Evolutionary conservation across 1,284 basidiomycete genomes (phyloP), one percentile per base, ranked within the genome.

Genomic region (Fomitopsis betulina): DNA sequence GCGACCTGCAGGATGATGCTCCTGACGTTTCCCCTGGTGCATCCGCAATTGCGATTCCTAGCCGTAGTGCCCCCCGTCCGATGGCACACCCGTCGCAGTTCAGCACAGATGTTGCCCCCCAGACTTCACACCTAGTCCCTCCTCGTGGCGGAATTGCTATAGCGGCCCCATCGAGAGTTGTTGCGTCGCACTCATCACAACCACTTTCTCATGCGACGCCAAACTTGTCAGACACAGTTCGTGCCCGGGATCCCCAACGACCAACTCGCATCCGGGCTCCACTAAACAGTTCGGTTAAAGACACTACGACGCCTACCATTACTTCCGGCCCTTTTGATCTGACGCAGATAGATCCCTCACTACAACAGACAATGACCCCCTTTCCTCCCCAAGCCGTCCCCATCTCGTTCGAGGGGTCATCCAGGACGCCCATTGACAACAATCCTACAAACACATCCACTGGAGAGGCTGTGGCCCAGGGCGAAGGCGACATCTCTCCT

Each of bases 101-200:
- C 12, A 10, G 23, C 10, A 27, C 9, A 27, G 43, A 45, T 2
- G n/a, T 27, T 30, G n/a, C 27, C 3, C 42, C n/a, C n/a, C n/a
- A 30, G 7, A 13, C 45, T 13, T 25, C n/a, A 2, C 39, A 27
- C 25, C 39, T 19, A 39, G 51, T 40, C 27, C 2, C 42, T 5
- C 6, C 30, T 19, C 37, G 27, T 30, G 15, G 42, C 30, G 54
- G 58, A 1, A 47, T 35, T 13, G 25, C 54, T 3, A 57, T 60
- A 23, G 4, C 50, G 23, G 40, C 45, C 10, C 58, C 60, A 13
- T 61, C 60, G n/a, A 53, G 60, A 45, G 37, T 55, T 32, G 55
- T 42, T 15, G 40, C 52, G 3, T 23, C 33, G 19, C 55, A 32
- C 12, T 32, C 35, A 21, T 19, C 25, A n/a, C 9, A 17, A 10